Conservation (phyloP, 2,329 filamentous ascomycete genomes). For the Epichloe gansuensis region DNA sequence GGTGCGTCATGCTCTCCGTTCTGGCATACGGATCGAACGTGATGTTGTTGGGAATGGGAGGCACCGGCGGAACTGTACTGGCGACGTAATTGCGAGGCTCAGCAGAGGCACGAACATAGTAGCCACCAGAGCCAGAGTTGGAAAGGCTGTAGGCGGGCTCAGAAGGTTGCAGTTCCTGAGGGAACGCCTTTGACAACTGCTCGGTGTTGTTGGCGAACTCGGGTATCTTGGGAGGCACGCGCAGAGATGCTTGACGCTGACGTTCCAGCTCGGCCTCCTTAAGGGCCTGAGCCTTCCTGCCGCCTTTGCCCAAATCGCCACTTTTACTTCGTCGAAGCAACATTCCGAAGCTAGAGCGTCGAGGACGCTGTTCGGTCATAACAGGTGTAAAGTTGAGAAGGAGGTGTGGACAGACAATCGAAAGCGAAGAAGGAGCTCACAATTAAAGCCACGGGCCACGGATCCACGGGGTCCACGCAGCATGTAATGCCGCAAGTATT, state of each 20-base stretch:
- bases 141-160: conserved; percentile 51
- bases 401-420: neutral
- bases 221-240: conserved; percentile 38
- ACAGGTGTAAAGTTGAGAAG: conserved; percentile 9
- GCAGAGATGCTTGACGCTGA: conserved; percentile 35
- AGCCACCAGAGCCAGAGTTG: conserved; percentile 20
- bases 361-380: conserved; percentile 21
- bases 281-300: conserved; percentile 46
- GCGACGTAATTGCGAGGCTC: conserved; percentile 33
- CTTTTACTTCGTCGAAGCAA: conserved; percentile 59
- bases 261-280: conserved; percentile 39
- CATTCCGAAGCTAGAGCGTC: conserved; percentile 38
- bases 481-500: neutral
- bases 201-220: conserved; percentile 37
- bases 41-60: conserved; percentile 48
- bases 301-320: conserved; percentile 47
- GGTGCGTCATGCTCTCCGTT: conserved; percentile 91
- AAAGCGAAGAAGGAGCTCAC: neutral
- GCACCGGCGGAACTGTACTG: conserved; percentile 34
- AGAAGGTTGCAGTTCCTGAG: conserved; percentile 42
- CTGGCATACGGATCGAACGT: conserved; percentile 64
- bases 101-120: conserved; percentile 15
- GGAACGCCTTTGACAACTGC: conserved; percentile 32
- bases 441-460: neutral
- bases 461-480: neutral